Conservation (phyloP, 441 rosid species). For the Populus hybrid region DNA sequence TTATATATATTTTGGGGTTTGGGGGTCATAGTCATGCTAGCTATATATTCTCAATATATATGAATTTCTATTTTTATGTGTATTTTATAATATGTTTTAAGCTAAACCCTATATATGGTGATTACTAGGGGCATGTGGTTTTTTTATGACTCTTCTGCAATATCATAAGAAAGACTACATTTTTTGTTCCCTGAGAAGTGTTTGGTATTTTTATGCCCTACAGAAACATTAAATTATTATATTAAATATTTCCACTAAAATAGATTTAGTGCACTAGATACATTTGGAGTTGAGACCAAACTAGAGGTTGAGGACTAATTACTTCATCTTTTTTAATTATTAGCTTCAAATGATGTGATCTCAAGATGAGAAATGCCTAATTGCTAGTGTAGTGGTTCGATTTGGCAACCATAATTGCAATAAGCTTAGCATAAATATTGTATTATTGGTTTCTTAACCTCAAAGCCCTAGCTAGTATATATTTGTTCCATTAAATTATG, state of each 20-base stretch:
- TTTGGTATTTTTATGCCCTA: neutral
- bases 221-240: neutral
- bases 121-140: neutral
- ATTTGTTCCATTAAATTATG: too few species aligned
- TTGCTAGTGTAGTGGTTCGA: neutral
- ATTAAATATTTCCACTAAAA: too few species aligned
- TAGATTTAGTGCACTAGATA: too few species aligned
- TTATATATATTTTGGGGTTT: conserved; percentile 5
- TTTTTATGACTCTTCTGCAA: neutral
- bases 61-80: neutral
- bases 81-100: neutral
- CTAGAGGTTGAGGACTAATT: too few species aligned
- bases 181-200: neutral
- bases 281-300: too few species aligned
- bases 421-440: neutral
- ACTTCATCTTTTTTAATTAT: too few species aligned
- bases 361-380: neutral
- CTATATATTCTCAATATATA: too few species aligned
- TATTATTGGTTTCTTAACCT: too few species aligned
- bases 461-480: too few species aligned
- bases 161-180: neutral
- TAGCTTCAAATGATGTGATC: too few species aligned
- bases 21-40: conserved; percentile 35
- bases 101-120: neutral
- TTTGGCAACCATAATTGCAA: neutral